These are phyloP conservation scores for Telopea speciosissima DNA, from an alignment of 177 flowering plant species.

Conservation along the genomic window DNA sequence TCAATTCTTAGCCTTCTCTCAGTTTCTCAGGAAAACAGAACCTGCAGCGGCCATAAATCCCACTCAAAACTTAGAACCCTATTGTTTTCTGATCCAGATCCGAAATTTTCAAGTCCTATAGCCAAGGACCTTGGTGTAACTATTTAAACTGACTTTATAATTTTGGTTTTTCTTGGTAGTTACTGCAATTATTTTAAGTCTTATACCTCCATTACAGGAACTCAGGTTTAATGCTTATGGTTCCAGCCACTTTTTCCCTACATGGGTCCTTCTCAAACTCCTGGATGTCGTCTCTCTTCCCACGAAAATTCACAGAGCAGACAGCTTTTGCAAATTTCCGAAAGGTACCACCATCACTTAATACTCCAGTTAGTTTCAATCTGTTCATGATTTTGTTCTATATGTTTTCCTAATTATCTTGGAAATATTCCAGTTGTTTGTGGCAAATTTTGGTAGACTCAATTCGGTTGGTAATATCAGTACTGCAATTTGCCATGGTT, in stretches of 20 bases:
- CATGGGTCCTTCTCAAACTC: constrained; percentile 21
- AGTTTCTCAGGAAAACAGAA: no score
- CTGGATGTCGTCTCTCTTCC: constrained; percentile 16
- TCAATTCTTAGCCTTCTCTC: no score
- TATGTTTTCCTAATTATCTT: background rate
- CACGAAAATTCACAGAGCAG: constrained; percentile 13
- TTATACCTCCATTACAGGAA: no score
- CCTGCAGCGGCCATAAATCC: no score
- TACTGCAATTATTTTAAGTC: no score
- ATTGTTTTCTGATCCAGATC: no score
- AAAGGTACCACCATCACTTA: constrained; percentile 16
- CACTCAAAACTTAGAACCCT: no score
- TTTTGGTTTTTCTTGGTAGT: no score
- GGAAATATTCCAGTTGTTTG: constrained; percentile 17
- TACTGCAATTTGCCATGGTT: constrained; percentile 17
- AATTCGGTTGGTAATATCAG: constrained; percentile 1
- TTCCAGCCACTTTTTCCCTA: constrained; percentile 15
- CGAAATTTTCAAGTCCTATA: no score
- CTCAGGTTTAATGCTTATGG: constrained; percentile 14
- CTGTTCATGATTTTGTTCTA: background rate
- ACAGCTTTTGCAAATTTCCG: constrained; percentile 10
- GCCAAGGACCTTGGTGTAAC: no score
- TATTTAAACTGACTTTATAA: no score
- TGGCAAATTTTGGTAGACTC: constrained; percentile 15
- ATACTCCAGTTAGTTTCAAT: background rate